Percentiles rank a stretch among this genome's conserved stretches.
Conservation (phyloP, 2,329 filamentous ascomycete genomes). For the Pestalotiopsis sp. region DNA sequence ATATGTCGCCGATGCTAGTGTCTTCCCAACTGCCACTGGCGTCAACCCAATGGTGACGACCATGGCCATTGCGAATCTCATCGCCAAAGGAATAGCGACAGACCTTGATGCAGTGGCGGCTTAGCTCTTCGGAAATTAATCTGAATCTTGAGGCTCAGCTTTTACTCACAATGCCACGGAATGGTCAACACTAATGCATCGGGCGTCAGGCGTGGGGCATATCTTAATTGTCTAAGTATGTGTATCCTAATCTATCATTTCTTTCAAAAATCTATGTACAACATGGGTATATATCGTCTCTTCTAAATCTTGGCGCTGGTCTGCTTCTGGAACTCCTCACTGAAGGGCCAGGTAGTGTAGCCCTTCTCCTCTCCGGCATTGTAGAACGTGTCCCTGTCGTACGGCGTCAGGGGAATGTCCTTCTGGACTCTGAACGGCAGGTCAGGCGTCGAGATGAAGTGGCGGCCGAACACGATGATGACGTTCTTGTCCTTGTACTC, state of each 20-base stretch:
- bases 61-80: slow-evolving; percentile 66
- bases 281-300: background rate
- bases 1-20: slow-evolving; percentile 71
- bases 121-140: background rate
- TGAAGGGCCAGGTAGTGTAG: slow-evolving; percentile 37
- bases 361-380: slow-evolving; percentile 26
- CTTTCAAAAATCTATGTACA: background rate
- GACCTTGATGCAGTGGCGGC: slow-evolving; percentile 32
- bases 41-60: slow-evolving; percentile 79
- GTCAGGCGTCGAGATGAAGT: slow-evolving; percentile 50
- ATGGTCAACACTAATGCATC: background rate
- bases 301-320: background rate
- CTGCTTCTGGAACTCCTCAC: slow-evolving; percentile 17
- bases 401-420: slow-evolving; percentile 40
- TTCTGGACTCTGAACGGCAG: slow-evolving; percentile 43
- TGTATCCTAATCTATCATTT: background rate
- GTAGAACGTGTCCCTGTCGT: slow-evolving; percentile 48
- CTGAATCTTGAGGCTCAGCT: background rate
- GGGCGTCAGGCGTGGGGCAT: background rate
- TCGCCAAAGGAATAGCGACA: slow-evolving; percentile 53
- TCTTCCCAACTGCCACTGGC: slow-evolving; percentile 71
- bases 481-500: slow-evolving; percentile 40
- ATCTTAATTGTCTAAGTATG: background rate
- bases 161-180: background rate
- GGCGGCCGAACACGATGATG: slow-evolving; percentile 46